Evolutionary conservation across 768 basidiomycete genomes (phyloP).

Genomic region (Hydnomerulius pinastri): DNA sequence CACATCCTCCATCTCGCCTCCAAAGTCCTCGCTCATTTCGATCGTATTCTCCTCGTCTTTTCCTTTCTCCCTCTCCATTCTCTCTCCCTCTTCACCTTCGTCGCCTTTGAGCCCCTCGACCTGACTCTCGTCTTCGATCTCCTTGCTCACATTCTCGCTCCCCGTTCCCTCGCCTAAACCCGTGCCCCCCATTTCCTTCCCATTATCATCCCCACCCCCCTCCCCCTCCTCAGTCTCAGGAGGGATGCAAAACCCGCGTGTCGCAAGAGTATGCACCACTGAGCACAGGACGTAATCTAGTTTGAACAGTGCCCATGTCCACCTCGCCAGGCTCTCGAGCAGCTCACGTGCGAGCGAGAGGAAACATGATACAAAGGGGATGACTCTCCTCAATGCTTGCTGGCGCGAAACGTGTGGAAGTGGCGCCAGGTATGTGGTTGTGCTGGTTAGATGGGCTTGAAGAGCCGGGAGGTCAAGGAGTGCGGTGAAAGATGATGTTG

Average conservation of each 20-base stretch:
- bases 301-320: conserved; percentile 83
- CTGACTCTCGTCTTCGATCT: conserved; percentile 95
- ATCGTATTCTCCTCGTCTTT: conserved; percentile 74
- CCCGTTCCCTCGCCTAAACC: conserved; percentile 91
- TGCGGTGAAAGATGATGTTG: conserved; percentile 46
- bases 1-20: conserved; percentile 82
- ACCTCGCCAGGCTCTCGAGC: conserved; percentile 55
- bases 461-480: conserved; percentile 51
- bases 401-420: conserved; percentile 34
- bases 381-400: conserved; percentile 43
- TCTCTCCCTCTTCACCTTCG: conserved; percentile 38
- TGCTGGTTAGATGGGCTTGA: conserved; percentile 38
- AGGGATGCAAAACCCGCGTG: conserved; percentile 92
- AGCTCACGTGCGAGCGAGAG: conserved; percentile 56
- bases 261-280: conserved; percentile 69
- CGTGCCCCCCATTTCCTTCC: conserved; percentile 65
- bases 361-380: conserved; percentile 79
- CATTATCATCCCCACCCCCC: conserved; percentile 46
- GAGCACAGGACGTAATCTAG: conserved; percentile 77
- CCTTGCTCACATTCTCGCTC: conserved; percentile 84
- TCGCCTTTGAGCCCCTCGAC: conserved; percentile 89
- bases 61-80: conserved; percentile 37
- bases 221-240: conserved; percentile 65
- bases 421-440: conserved; percentile 42
- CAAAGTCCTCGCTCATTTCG: conserved; percentile 91